Evolutionary conservation across 371 early-diverging fungal genomes (phyloP).

Genomic region (Mortierella polycephala): DNA sequence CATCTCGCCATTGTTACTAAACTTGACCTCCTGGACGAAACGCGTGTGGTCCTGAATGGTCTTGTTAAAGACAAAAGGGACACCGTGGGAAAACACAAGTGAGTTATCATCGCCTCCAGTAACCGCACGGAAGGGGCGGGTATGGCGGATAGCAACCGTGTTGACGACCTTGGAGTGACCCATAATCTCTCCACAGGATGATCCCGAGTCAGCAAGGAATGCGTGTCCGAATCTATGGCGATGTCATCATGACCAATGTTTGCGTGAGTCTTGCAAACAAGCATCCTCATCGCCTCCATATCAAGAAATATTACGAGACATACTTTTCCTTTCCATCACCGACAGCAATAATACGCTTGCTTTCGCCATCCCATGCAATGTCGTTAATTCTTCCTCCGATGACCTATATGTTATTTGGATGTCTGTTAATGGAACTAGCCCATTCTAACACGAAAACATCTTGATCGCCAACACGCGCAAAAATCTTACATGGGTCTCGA

Average conservation of each 20-base stretch:
- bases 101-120: conserved; percentile 94
- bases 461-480: background rate
- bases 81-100: conserved; percentile 90
- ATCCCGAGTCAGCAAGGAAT: conserved; percentile 88
- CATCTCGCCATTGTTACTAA: conserved; percentile 84
- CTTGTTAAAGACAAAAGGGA: conserved; percentile 87
- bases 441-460: background rate
- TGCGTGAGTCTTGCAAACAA: no score
- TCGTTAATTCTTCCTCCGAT: conserved; percentile 87
- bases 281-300: no score
- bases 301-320: conserved; percentile 45
- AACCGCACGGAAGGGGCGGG: conserved; percentile 92
- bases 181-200: conserved; percentile 91
- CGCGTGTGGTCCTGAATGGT: conserved; percentile 83
- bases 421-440: background rate
- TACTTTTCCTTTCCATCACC: conserved; percentile 94
- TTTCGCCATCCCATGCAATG: conserved; percentile 95
- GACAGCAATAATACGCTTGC: conserved; percentile 93
- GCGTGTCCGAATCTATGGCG: conserved; percentile 85
- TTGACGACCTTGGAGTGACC: conserved; percentile 93
- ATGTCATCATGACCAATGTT: no score
- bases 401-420: conserved; percentile 21
- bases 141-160: conserved; percentile 83
- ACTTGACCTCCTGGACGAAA: conserved; percentile 91
- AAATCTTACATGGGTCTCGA: conserved; percentile 68